These are phyloP conservation scores for Aspergillus sp. DNA, from an alignment of 2,329 filamentous ascomycete genomes.

Conservation along the genomic window DNA sequence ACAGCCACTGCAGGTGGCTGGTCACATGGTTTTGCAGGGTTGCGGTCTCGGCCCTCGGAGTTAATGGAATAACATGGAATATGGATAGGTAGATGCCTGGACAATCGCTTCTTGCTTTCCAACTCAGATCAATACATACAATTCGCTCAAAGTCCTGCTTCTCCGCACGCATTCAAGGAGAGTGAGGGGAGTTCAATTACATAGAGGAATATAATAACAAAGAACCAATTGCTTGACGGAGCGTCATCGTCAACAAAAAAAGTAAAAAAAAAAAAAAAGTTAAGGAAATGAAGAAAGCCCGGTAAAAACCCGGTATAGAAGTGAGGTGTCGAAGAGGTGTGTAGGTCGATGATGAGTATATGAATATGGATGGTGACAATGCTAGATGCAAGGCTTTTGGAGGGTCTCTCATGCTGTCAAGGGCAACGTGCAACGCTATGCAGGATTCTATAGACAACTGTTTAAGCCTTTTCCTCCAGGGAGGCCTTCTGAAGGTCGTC, in stretches of 20 bases:
- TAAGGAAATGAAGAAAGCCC: not conserved
- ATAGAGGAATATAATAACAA: constrained; percentile 12
- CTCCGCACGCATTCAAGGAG: constrained; percentile 4
- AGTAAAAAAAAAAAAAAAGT: not conserved
- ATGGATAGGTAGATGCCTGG: no score
- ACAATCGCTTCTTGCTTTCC: constrained; percentile 6
- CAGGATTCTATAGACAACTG: constrained; percentile 15
- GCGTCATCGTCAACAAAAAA: constrained; percentile 7
- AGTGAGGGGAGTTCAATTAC: constrained; percentile 12
- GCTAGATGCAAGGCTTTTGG: constrained; percentile 21
- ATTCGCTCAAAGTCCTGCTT: constrained; percentile 6
- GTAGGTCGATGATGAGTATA: constrained; percentile 3
- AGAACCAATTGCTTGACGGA: constrained; percentile 1
- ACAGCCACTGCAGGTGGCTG: constrained; percentile 2
- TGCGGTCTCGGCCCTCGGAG: not conserved
- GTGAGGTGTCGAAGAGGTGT: not conserved
- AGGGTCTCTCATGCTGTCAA: constrained; percentile 23
- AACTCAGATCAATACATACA: constrained; percentile 7
- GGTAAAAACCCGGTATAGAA: not conserved
- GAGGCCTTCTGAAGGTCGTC: constrained; percentile 62
- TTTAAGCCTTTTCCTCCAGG: constrained; percentile 55
- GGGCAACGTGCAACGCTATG: constrained; percentile 15
- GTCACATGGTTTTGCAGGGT: no score
- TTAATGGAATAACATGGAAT: not conserved
- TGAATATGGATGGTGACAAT: constrained; percentile 19